Base-by-base conservation (phyloP, 176 grass and related monocot species). In the Luzula sylvatica region DNA sequence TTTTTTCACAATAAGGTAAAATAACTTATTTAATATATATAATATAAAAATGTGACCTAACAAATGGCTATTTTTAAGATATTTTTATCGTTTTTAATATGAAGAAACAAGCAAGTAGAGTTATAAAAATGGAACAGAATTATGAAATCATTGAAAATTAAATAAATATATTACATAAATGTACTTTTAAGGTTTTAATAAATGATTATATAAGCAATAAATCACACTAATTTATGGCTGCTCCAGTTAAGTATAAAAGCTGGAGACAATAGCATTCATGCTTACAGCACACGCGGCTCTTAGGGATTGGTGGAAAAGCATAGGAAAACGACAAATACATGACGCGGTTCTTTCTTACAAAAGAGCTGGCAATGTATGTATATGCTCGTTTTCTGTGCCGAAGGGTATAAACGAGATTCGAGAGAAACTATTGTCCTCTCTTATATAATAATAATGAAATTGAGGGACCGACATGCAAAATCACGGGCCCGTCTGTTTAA, bases 391-490 rank as follows among this genome's bases (percentile, higher is more conserved):
- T 63, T 38, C 30, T 20, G 70, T 12, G 15, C 44, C 18, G 2
- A 53, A 32, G 55, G 55, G 21, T 18, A 21, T 13, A 14, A 71
- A 38, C 68, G 68, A 15, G 38, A 59, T 50, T 71, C 40, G 14
- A 48, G 42, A 60, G 8, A 22, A 45, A 38, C 16, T 19, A 44
- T 65, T 55, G 69, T 54, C 48, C 26, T 72, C 54, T 65, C 32
- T 7, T 54, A 23, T 49, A 35, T 23, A 56, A 56, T 53, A 23
- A 12, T 29, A 20, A 11, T n/a, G n/a, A 32, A 21, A 7, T 7
- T 24, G 14, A 24, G 16, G 48, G 15, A 44, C 21, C 27, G 41
- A 16, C 16, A 58, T 7, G 15, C 30, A 58, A 20, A 49, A 64
- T 64, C 40, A 26, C 40, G 57, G 40, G 19, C 21, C n/a, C 39